Percentiles rank a stretch among this genome's conserved stretches.
These are phyloP conservation scores for Punctularia strigosozonata DNA, from an alignment of 768 basidiomycete species.

Conservation along the genomic window DNA sequence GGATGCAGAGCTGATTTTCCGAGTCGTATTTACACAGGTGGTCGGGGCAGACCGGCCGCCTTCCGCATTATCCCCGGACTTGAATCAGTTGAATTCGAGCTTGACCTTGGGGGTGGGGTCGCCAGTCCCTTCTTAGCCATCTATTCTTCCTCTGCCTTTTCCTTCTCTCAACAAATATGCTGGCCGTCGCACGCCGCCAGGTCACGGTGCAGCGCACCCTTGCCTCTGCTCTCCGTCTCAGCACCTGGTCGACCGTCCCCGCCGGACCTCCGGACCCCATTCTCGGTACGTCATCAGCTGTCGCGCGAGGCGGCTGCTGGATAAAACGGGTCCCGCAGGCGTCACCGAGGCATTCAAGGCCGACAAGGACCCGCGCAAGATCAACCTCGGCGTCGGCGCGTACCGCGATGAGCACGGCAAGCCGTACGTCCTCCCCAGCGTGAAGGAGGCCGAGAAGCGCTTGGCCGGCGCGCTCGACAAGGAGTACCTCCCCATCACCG, in stretches of 20 bases:
- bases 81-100: too few species aligned
- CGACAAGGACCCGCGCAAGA: constrained; percentile 84
- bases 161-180: constrained; percentile 22
- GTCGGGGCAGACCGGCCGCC: too few species aligned
- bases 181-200: constrained; percentile 38
- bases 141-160: constrained; percentile 12
- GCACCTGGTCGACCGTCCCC: constrained; percentile 72
- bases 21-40: too few species aligned
- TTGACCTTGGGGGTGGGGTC: too few species aligned
- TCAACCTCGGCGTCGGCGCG: constrained; percentile 96
- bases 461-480: constrained; percentile 72
- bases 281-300: constrained; percentile 67
- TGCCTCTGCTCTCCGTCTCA: constrained; percentile 28
- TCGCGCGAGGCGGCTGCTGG: background rate
- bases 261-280: constrained; percentile 91
- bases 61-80: too few species aligned
- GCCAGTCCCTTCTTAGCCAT: constrained; percentile 11
- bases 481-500: constrained; percentile 95
- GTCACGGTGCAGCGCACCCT: constrained; percentile 24
- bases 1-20: too few species aligned
- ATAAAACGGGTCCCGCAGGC: constrained; percentile 28
- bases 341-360: constrained; percentile 96
- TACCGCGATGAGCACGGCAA: constrained; percentile 93
- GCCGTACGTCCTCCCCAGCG: constrained; percentile 84
- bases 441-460: constrained; percentile 82